Base-by-base conservation (phyloP, 257 asterid genomes). In the Oldenlandia corymbosa region DNA sequence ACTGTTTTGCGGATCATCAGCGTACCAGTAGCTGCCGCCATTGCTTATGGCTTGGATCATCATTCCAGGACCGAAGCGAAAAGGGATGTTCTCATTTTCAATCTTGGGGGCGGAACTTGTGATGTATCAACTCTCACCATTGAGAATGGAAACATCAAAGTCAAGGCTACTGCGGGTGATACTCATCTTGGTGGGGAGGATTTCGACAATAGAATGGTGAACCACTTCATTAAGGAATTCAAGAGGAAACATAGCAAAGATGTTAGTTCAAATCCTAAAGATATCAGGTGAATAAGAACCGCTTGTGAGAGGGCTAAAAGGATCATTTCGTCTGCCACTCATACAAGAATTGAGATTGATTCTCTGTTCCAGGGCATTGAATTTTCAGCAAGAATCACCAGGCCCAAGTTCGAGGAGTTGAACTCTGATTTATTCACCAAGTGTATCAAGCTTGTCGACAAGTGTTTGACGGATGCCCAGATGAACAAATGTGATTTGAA, bases 391-490 rank as follows among this genome's bases (percentile, higher is more conserved):
- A 63, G 60, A 5, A 64, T 71, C 37, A 63, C 75, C 14, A 18
- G 76, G 24, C 72, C 68, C 8, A 69, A 66, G 26, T 74, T 74
- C 0, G 80, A 75, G 55, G 80, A 75, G 55, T 23, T 75, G 70
- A 75, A 71, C 52, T 68, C 67, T 71, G 80, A 75, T 51, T 67
- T 75, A 65, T 71, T 75, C 20, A 58, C 73, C 43, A 71, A 75
- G 39, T 75, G 80, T 58, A 71, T 67, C 72, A 77, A 71, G 49
- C 73, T 67, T 1, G 76, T 70, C 5, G 79, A 75, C 66, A 70
- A 75, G 56, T 75, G 79, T 64, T 50, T 74, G 65, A 74, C 59
- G 23, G 75, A 74, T 54, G 73, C 77, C 13, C 59, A 61, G 65
- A 68, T 75, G 79, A 73, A 75, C 21, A 70, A 75, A 34, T 58